Percentiles rank a stretch among this genome's conserved stretches.
Conservation (phyloP, 2,329 filamentous ascomycete genomes). For the Pseudogymnoascus sp. region DNA sequence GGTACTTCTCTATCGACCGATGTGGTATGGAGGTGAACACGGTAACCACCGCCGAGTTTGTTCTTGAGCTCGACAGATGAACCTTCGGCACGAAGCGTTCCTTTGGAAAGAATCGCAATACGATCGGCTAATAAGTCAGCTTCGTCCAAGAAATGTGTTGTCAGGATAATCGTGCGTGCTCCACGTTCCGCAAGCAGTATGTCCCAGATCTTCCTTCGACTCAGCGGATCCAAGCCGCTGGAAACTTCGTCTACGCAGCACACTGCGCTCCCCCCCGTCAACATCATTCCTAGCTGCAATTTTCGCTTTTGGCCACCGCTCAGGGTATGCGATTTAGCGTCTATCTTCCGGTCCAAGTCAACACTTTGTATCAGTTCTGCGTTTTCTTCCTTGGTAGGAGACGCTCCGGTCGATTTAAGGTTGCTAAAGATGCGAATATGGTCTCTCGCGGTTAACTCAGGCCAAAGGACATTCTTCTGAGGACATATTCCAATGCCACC, state of each 20-base stretch:
- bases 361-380: conserved; percentile 56
- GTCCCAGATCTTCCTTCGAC: conserved; percentile 85
- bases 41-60: conserved; percentile 72
- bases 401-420: conserved; percentile 57
- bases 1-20: conserved; percentile 35
- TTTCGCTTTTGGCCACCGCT: conserved; percentile 91
- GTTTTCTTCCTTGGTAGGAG: conserved; percentile 50
- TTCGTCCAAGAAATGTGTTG: conserved; percentile 90
- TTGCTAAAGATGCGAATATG: conserved; percentile 77
- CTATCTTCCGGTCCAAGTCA: conserved; percentile 66
- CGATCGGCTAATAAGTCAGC: conserved; percentile 83
- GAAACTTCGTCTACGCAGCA: conserved; percentile 91
- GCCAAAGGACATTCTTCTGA: conserved; percentile 92
- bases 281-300: conserved; percentile 88
- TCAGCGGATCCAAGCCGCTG: conserved; percentile 78
- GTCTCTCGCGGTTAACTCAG: conserved; percentile 75
- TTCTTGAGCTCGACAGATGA: conserved; percentile 83
- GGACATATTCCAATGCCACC: conserved; percentile 80
- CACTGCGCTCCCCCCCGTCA: conserved; percentile 78
- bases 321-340: conserved; percentile 64
- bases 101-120: conserved; percentile 80
- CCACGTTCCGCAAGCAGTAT: conserved; percentile 81
- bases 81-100: conserved; percentile 70
- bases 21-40: conserved; percentile 62
- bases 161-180: conserved; percentile 72